These are phyloP conservation scores for Sporisorium graminicola DNA, from an alignment of 1,284 basidiomycete genomes.

Conservation along the genomic window DNA sequence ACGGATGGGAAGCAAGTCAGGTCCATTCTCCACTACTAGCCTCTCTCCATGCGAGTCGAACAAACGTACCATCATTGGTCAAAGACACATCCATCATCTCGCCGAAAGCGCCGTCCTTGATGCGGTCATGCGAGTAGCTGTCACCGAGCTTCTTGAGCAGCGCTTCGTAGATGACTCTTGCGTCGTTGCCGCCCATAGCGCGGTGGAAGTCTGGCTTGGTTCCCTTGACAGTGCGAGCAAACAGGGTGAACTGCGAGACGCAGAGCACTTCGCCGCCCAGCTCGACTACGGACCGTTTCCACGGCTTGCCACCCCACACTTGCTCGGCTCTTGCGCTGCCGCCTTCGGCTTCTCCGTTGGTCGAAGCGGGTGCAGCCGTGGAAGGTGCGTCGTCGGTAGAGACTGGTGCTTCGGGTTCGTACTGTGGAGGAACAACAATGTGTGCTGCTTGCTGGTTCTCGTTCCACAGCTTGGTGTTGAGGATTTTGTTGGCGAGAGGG, in stretches of 20 bases:
- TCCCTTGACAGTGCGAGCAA: slow-evolving; percentile 63
- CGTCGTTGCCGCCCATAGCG: slow-evolving; percentile 56
- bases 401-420: slow-evolving; percentile 27
- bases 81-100: slow-evolving; percentile 68
- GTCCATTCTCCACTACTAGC: background rate
- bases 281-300: slow-evolving; percentile 61
- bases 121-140: slow-evolving; percentile 42
- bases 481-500: slow-evolving; percentile 55
- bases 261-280: slow-evolving; percentile 65
- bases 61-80: slow-evolving; percentile 60
- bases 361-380: background rate
- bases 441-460: slow-evolving; percentile 47
- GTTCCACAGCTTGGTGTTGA: slow-evolving; percentile 64
- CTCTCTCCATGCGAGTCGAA: background rate
- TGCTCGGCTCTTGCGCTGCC: slow-evolving; percentile 43
- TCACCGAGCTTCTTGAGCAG: slow-evolving; percentile 53
- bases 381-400: background rate
- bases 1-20: background rate
- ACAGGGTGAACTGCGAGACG: slow-evolving; percentile 67
- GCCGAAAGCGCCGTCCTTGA: slow-evolving; percentile 66
- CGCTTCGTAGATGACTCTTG: slow-evolving; percentile 56
- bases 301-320: slow-evolving; percentile 61
- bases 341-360: background rate
- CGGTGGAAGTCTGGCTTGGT: slow-evolving; percentile 68
- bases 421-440: slow-evolving; percentile 44